Evolutionary conservation across 2,329 filamentous ascomycete species (phyloP), one percentile per base, ranked within the genome.

Genomic region (Pseudogymnoascus sp.): DNA sequence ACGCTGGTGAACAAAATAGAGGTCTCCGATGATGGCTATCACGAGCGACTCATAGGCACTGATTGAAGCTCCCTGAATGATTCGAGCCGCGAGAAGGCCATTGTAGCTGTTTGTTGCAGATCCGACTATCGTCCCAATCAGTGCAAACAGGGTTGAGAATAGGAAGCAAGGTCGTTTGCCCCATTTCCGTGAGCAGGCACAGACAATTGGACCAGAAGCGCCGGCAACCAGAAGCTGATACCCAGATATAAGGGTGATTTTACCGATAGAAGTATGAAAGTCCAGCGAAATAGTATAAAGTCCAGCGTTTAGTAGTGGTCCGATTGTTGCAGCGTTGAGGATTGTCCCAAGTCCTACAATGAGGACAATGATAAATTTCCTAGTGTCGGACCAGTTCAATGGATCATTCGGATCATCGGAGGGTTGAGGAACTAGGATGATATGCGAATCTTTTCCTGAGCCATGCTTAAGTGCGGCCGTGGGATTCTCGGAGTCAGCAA

Each of bases 381-480:
- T 78, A 60, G 67, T 62, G 3, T 68, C 65, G 5, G 70, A 62
- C 74, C 74, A 75, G 63, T 80, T 81, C 18, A 81, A 66, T 2
- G 79, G 79, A 64, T 81, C 79, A 62, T 80, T 80, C 0, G 78
- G 79, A 36, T 77, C 78, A 65, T 78, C 75, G 14, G 74, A 77
- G 1, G 80, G 79, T 67, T 80, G 78, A 21, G 80, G 76, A 42
- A 69, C 64, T 5, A 69, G 62, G 11, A 64, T 50, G 8, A 68
- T 64, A 21, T 67, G 62, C 3, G 59, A 16, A 21, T 62, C 21
- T 37, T 37, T 64, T 40, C 65, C 65, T 5, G 62, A 63, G 40
- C 64, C 64, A 66, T 67, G 66, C 36, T 67, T 67, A 1, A 66
- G 62, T 7, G 16, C 46, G 25, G 16, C 16, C 11, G 62, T 63